Base-by-base conservation (phyloP, 228 moss, liverwort and hornwort genomes). In the Sphagnum magellanicum region DNA sequence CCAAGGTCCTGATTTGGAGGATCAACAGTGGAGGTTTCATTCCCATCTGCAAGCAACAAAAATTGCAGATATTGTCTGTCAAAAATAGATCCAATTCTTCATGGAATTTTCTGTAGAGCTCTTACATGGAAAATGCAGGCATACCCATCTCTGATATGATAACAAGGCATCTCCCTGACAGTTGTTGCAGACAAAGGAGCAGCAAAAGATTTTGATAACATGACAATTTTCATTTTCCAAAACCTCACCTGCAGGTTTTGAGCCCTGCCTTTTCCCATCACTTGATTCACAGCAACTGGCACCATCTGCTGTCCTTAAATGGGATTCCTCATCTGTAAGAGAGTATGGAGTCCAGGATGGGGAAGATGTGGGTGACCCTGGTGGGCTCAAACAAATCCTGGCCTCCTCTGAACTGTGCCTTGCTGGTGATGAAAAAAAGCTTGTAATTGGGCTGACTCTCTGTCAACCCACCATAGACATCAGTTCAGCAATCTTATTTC, bases 361-460 rank as follows among this genome's bases (percentile, higher is more conserved):
- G 10, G 64, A 66, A 50, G 50, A 4, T 65, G 67, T 65, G 49
- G 69, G 68, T 47, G 74, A 80, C 51, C 50, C 71, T 49, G 67
- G 70, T 52, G 70, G 73, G 70, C 79, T 75, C 7, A 49, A 57
- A 15, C 71, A 68, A 48, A 46, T 60, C 49, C 10, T 69, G 15
- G 69, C 32, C 51, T 71, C 68, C 49, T 32, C 60, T 49, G 50
- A 61, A 68, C 61, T 66, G 32, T 76, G 67, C 53, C 60, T 74
- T 13, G 69, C 32, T 49, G 81, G 77, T 63, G 72, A 63, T 10
- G 70, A 15, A 53, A 81, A 81, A 74, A 81, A 81, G 74, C 77
- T 77, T 60, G 81, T 75, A 66, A 81, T 81, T 10, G 77, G 68
- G 70, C 72, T 81, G 66, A 74, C 74, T 49, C 80, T 73, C 80